phyloP scores from a whole-genome alignment of 1,139 yeast species.

The Nakaseomyces uthaithaninus region DNA sequence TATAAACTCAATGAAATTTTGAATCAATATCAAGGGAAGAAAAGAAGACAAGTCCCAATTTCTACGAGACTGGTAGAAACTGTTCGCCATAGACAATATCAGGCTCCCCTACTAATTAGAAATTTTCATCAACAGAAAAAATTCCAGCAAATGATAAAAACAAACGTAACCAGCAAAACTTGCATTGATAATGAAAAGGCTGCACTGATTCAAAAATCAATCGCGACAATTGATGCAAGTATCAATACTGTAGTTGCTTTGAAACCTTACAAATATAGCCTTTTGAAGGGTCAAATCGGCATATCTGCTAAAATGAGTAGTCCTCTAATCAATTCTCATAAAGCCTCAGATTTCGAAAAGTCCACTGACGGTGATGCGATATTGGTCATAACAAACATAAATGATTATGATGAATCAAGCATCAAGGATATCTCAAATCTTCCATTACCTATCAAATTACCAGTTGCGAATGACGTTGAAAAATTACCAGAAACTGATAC shows the following conservation, averaged over 20 bases:
- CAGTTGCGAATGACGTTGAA: conserved; percentile 10
- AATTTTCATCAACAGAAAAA: conserved; percentile 9
- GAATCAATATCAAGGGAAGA: conserved; percentile 26
- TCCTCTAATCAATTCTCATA: neutral
- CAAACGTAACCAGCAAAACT: conserved; percentile 7
- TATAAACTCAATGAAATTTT: conserved; percentile 29
- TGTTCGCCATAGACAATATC: conserved; percentile 14
- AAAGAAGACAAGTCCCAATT: conserved; percentile 31
- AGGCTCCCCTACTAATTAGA: conserved; percentile 14
- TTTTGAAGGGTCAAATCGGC: conserved; percentile 10
- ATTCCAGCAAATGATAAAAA: conserved; percentile 8
- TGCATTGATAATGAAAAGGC: conserved; percentile 1
- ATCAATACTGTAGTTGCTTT: conserved; percentile 4
- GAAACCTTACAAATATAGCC: conserved; percentile 14
- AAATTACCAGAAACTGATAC: conserved; percentile 1
- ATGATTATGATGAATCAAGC: conserved; percentile 24
- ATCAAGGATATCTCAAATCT: conserved; percentile 21
- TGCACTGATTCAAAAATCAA: conserved; percentile 6
- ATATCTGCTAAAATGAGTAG: neutral
- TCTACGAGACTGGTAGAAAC: conserved; percentile 27
- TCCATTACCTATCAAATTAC: conserved; percentile 28
- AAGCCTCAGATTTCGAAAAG: conserved; percentile 1
- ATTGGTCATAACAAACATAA: neutral
- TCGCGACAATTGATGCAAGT: neutral
- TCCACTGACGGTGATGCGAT: neutral